Base-by-base conservation (phyloP, 768 basidiomycete genomes). In the Pleurotus salmoneostramineus region DNA sequence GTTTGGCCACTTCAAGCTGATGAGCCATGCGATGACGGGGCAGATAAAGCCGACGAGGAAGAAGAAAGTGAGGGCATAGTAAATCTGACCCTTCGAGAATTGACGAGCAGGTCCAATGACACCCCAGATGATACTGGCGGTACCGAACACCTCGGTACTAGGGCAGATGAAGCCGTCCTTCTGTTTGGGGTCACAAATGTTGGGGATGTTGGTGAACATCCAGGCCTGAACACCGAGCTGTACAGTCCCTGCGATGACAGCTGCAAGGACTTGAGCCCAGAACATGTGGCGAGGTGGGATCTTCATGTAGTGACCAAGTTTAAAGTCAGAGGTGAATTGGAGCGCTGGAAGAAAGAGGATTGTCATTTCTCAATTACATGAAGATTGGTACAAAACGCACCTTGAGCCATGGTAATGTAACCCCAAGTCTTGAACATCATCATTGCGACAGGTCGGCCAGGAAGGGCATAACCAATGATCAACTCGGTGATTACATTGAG, bases 401-500 rank as follows among this genome's bases (percentile, higher is more conserved):
- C 78, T 67, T 87, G 85, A 2, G 77, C 76, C 79, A 84, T 83
- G 50, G 82, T 85, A 58, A 87, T 85, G 63, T 89, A 90, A 34
- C 90, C 89, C 78, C 79, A 89, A 0, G 87, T 88, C 81, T 89
- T 92, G 79, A 90, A 91, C 76, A 92, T 75, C 90, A 92, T 91
- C 79, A 84, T 89, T 0, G 91, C 91, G 56, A 92, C 68, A 6
- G 91, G 89, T 14, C 80, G 81, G 1, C 92, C 91, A n/a, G 91
- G 91, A 43, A 90, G 77, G 21, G 80, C 82, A 63, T 90, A 92
- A 56, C 91, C 91, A 17, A 91, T 83, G 59, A 93, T 84, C 42
- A 92, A 73, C 69, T 93, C 91, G 3, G 90, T 85, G 65, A 93
- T 83, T 27, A 93, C 90, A 64, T 80, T 83, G 56, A 59, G 42